A percentile compares a stretch with the other conserved stretches of the same genome.
phyloP scores from a whole-genome alignment of 2,329 filamentous ascomycete genomes.

The Aspergillus floridensis region DNA sequence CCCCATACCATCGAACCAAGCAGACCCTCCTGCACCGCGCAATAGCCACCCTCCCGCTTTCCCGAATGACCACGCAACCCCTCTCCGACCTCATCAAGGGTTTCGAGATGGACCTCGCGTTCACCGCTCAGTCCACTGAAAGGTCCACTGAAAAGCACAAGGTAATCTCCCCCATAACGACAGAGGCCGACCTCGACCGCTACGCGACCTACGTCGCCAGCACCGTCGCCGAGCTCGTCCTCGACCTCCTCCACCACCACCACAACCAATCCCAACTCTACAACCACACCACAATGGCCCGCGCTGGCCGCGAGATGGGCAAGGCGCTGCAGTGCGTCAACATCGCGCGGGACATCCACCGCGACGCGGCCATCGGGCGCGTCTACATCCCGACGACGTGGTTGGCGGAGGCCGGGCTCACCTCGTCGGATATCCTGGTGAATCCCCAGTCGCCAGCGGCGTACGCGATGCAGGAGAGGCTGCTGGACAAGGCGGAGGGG shows the following conservation, averaged over 20 bases:
- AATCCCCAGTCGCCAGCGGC: conserved; percentile 3
- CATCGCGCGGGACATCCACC: conserved; percentile 69
- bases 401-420: conserved; percentile 58
- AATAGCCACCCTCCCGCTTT: conserved; percentile 58
- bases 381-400: conserved; percentile 67
- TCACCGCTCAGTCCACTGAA: conserved; percentile 33
- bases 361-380: conserved; percentile 63
- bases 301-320: conserved; percentile 54
- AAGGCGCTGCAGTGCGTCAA: conserved; percentile 75
- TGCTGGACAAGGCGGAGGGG: conserved; percentile 61
- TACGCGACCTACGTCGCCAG: conserved; percentile 70
- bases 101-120: conserved; percentile 66
- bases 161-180: conserved; percentile 54
- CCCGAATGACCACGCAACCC: conserved; percentile 57
- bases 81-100: conserved; percentile 65
- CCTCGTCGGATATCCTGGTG: conserved; percentile 10
- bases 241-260: conserved; percentile 45
- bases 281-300: conserved; percentile 7
- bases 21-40: conserved; percentile 20
- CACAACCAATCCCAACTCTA: not conserved
- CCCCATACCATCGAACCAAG: not conserved
- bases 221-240: conserved; percentile 67
- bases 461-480: conserved; percentile 47
- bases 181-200: conserved; percentile 57
- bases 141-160: conserved; percentile 15